These are phyloP conservation scores for Cercospora sesami DNA, from an alignment of 2,329 filamentous ascomycete species.

Conservation along the genomic window DNA sequence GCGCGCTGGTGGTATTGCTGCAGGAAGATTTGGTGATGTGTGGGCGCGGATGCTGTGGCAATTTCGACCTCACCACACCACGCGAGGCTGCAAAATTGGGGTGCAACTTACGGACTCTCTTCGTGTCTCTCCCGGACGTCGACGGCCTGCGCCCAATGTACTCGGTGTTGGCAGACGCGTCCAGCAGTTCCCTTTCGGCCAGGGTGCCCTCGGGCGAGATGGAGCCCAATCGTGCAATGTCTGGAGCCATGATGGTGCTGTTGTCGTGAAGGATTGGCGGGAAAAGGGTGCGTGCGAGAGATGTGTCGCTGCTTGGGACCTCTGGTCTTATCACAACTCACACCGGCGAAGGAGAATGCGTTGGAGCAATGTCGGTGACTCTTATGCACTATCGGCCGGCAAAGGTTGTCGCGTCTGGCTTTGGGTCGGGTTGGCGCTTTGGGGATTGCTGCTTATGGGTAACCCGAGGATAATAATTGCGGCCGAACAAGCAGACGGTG, in stretches of 20 bases:
- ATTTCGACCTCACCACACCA: not conserved
- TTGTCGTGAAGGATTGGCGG: not conserved
- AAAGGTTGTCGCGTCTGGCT: conserved; percentile 10
- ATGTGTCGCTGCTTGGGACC: not conserved
- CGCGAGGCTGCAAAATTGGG: not conserved
- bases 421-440: conserved; percentile 16
- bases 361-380: not conserved
- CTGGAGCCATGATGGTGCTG: conserved; percentile 20
- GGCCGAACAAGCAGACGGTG: not conserved
- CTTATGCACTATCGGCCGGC: not conserved
- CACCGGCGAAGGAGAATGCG: not conserved
- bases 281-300: not conserved
- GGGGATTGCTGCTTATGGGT: conserved; percentile 15
- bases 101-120: conserved; percentile 37
- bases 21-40: not conserved
- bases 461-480: not conserved
- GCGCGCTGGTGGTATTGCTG: conserved; percentile 1
- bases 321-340: not conserved
- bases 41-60: not conserved
- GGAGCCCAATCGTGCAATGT: conserved; percentile 23
- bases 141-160: conserved; percentile 38
- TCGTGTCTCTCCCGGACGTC: conserved; percentile 37
- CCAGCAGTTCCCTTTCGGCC: conserved; percentile 32
- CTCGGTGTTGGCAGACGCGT: conserved; percentile 31
- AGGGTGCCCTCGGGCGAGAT: conserved; percentile 20